phyloP scores from a whole-genome alignment of 192 early-diverging fungal species.

The Pilaira anomala region DNA sequence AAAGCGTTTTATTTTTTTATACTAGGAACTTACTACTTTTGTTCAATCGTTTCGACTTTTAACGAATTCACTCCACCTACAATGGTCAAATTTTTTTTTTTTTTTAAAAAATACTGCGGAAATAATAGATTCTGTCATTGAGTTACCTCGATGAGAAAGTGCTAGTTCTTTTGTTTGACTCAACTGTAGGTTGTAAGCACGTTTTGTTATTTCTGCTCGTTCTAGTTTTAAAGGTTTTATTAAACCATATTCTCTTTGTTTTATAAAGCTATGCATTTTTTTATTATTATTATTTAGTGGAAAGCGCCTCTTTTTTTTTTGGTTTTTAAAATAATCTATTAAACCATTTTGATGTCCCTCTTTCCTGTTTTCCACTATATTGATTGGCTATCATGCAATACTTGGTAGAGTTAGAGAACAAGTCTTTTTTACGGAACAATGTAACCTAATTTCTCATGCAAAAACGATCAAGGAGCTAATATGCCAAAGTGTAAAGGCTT shows the following conservation, averaged over 20 bases:
- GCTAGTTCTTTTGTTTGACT: conserved; percentile 27
- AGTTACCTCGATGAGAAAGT: conserved; percentile 23
- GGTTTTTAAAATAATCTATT: too few relatives aligned
- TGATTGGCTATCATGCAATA: too few relatives aligned
- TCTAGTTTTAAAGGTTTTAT: conserved; percentile 10
- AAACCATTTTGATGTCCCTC: too few relatives aligned
- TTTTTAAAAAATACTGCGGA: too few relatives aligned
- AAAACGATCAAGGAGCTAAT: too few relatives aligned
- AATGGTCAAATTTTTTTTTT: neutral
- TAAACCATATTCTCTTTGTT: conserved; percentile 8
- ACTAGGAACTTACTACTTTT: conserved; percentile 50
- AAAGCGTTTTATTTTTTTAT: neutral
- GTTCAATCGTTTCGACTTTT: conserved; percentile 52
- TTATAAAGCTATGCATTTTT: conserved; percentile 24
- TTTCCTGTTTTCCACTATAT: too few relatives aligned
- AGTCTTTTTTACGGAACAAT: too few relatives aligned
- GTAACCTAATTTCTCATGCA: too few relatives aligned
- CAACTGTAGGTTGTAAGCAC: conserved; percentile 21
- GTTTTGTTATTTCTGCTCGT: conserved; percentile 32
- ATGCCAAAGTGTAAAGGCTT: too few relatives aligned
- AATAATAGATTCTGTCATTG: neutral
- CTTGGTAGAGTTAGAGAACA: too few relatives aligned
- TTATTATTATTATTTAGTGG: too few relatives aligned
- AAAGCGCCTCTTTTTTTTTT: too few relatives aligned
- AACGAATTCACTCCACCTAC: conserved; percentile 45